phyloP scores from a whole-genome alignment of 108 stramenopile species.

The Heterococcus sp. region DNA sequence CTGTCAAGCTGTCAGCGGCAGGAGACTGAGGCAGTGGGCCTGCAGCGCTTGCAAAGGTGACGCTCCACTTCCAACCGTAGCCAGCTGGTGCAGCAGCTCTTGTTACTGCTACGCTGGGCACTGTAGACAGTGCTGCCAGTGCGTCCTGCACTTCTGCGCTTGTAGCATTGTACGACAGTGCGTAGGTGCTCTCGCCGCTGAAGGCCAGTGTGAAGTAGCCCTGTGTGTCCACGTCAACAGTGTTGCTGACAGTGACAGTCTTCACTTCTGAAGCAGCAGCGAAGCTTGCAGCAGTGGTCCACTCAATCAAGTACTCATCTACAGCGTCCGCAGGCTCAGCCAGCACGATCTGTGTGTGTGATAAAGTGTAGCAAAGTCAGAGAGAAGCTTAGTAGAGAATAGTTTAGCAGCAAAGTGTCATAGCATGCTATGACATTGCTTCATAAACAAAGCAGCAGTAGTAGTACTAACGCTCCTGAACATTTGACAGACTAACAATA shows the following conservation, averaged over 20 bases:
- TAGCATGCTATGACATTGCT: too few relatives aligned
- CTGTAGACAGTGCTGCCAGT: conserved; percentile 24
- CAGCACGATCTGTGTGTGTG: neutral
- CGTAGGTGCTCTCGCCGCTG: conserved; percentile 21
- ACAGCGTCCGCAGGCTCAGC: neutral
- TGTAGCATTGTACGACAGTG: conserved; percentile 35
- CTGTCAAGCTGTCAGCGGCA: conserved; percentile 5
- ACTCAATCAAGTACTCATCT: conserved; percentile 12
- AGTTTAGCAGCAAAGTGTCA: too few relatives aligned
- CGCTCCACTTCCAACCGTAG: conserved; percentile 11
- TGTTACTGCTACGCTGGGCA: conserved; percentile 23
- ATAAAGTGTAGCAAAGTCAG: too few relatives aligned
- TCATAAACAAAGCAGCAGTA: too few relatives aligned
- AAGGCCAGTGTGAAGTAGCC: conserved; percentile 41
- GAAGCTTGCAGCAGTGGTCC: conserved; percentile 25
- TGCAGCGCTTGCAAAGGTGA: conserved; percentile 15
- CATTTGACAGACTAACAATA: too few relatives aligned
- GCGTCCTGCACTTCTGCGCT: conserved; percentile 22
- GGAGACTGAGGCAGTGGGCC: conserved; percentile 27
- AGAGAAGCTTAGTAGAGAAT: too few relatives aligned
- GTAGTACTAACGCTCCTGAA: too few relatives aligned
- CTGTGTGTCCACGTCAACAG: conserved; percentile 20
- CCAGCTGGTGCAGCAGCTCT: neutral
- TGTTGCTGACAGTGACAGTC: conserved; percentile 8
- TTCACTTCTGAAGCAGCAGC: conserved; percentile 18